Percentiles rank a stretch among this genome's conserved stretches.
phyloP scores from a whole-genome alignment of 306 rosid genomes.

The Rosa rugosa region DNA sequence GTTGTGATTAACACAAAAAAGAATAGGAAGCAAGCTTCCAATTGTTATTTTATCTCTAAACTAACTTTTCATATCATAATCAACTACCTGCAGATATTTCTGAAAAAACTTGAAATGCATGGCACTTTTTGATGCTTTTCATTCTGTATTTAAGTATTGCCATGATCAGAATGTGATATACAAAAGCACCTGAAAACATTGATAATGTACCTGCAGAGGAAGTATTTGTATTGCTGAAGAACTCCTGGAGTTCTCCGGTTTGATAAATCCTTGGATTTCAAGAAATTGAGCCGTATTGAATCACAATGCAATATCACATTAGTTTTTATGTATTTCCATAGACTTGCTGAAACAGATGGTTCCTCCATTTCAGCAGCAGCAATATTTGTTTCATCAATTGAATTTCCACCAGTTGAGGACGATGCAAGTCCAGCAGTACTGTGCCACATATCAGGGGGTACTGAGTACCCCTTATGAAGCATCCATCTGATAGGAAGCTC shows the following conservation, averaged over 20 bases:
- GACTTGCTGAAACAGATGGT: slow-evolving; percentile 68
- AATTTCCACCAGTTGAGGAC: slow-evolving; percentile 30
- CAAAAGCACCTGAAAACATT: neutral
- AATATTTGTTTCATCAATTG: slow-evolving; percentile 32
- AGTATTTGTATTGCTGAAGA: slow-evolving; percentile 70
- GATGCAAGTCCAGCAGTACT: slow-evolving; percentile 31
- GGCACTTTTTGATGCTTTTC: too few relatives aligned
- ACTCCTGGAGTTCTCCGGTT: slow-evolving; percentile 68
- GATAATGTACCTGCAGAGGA: slow-evolving; percentile 60
- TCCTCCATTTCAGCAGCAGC: slow-evolving; percentile 30
- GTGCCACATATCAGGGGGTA: slow-evolving; percentile 76
- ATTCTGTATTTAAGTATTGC: neutral
- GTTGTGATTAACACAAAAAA: too few relatives aligned
- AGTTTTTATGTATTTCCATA: slow-evolving; percentile 75
- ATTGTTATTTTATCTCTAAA: too few relatives aligned
- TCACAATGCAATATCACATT: slow-evolving; percentile 58
- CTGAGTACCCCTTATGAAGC: slow-evolving; percentile 70
- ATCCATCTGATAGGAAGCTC: slow-evolving; percentile 91
- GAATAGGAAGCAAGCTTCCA: too few relatives aligned
- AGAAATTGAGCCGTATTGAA: slow-evolving; percentile 55
- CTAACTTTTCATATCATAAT: too few relatives aligned
- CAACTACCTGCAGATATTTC: too few relatives aligned
- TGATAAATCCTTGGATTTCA: slow-evolving; percentile 75
- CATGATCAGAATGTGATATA: slow-evolving; percentile 14
- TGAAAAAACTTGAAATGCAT: too few relatives aligned